These are phyloP conservation scores for Acer negundo DNA, from an alignment of 345 rosid species.

Conservation along the genomic window DNA sequence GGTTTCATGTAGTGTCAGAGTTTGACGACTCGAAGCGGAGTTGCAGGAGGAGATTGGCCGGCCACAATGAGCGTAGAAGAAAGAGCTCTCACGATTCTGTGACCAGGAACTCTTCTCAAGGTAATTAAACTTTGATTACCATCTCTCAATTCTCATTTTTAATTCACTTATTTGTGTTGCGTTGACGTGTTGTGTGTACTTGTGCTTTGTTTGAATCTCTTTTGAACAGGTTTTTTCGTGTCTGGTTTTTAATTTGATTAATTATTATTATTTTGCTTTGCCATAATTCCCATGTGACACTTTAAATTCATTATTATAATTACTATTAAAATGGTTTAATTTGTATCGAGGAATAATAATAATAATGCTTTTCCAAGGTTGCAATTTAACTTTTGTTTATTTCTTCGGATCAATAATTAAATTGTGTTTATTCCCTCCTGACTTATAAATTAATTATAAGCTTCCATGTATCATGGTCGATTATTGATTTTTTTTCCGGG, in stretches of 20 bases:
- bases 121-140: conserved; percentile 16
- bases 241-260: not conserved
- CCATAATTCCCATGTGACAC: conserved; percentile 21
- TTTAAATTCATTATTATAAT: not conserved
- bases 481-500: no score
- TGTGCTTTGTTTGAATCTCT: not conserved
- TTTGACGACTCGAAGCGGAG: conserved; percentile 68
- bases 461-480: not conserved
- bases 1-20: conserved; percentile 63
- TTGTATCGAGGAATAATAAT: not conserved
- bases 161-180: not conserved
- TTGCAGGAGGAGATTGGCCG: conserved; percentile 69
- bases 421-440: not conserved
- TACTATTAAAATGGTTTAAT: not conserved
- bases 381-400: not conserved
- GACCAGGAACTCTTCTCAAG: conserved; percentile 44
- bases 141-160: not conserved
- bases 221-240: not conserved
- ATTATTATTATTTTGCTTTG: not conserved
- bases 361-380: not conserved
- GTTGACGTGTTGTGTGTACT: not conserved
- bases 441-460: no score
- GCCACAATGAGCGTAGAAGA: conserved; percentile 71
- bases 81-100: conserved; percentile 48
- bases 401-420: not conserved